phyloP scores from a whole-genome alignment of 306 rosid species.

The Dryas alaskensis region DNA sequence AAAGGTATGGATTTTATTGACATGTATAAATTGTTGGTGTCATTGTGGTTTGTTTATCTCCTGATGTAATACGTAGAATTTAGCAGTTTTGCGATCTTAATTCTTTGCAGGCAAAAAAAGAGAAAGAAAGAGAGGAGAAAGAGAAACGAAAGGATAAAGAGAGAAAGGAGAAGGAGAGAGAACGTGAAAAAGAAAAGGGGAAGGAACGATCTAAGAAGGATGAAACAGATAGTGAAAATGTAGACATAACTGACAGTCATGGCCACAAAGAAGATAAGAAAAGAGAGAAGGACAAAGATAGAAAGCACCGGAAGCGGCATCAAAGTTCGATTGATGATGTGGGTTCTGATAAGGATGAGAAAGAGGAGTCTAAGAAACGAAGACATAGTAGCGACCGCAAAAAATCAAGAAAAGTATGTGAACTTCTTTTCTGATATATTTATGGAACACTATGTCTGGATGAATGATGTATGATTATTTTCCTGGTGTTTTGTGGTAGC shows the following conservation, averaged over 20 bases:
- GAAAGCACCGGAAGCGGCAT: conserved; percentile 92
- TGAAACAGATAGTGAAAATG: conserved; percentile 80
- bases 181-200: conserved; percentile 80
- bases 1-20: conserved; percentile 38
- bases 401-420: conserved; percentile 73
- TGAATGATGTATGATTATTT: conserved; percentile 18
- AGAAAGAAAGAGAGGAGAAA: conserved; percentile 78
- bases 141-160: conserved; percentile 56
- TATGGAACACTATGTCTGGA: not conserved
- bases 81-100: conserved; percentile 6
- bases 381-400: conserved; percentile 92
- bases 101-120: conserved; percentile 73
- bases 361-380: conserved; percentile 83
- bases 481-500: conserved; percentile 47
- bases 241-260: conserved; percentile 55
- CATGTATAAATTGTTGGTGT: not conserved
- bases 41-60: not conserved
- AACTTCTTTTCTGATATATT: not conserved
- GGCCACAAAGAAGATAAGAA: conserved; percentile 84
- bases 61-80: not conserved
- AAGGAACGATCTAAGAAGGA: conserved; percentile 87
- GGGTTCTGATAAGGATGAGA: conserved; percentile 87
- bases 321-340: conserved; percentile 74
- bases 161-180: conserved; percentile 74
- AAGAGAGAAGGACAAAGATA: conserved; percentile 86